These are phyloP conservation scores for Phytopythium oedochilum DNA, from an alignment of 352 stramenopile genomes.

Conservation along the genomic window DNA sequence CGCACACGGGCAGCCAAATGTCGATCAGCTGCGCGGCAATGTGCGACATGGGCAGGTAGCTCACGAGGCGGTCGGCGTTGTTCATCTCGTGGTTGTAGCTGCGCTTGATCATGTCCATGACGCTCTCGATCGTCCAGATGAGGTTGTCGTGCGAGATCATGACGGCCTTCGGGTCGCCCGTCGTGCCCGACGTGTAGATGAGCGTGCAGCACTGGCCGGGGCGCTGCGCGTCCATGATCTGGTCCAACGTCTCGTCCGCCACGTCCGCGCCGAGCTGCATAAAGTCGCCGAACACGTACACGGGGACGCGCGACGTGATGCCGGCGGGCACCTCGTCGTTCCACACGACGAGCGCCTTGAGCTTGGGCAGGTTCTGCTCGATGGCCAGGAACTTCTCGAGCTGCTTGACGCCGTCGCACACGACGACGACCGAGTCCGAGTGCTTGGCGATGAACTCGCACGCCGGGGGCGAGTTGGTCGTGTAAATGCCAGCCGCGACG, in stretches of 20 bases:
- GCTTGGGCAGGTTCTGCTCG: conserved; percentile 76
- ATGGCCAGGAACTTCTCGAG: conserved; percentile 93
- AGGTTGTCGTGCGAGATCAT: conserved; percentile 97
- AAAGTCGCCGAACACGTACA: conserved; percentile 83
- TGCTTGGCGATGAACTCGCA: conserved; percentile 94
- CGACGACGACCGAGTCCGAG: conserved; percentile 89
- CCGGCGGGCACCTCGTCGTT: conserved; percentile 72
- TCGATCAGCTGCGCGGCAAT: conserved; percentile 87
- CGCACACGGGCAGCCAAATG: conserved; percentile 70
- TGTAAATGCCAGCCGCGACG: conserved; percentile 95
- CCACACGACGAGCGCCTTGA: conserved; percentile 95
- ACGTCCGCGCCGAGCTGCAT: conserved; percentile 66
- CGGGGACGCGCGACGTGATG: conserved; percentile 55
- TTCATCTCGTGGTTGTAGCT: conserved; percentile 52
- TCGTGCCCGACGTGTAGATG: conserved; percentile 96
- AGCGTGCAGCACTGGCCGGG: conserved; percentile 87
- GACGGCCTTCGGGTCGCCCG: conserved; percentile 93
- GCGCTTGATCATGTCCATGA: conserved; percentile 56
- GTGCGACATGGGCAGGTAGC: conserved; percentile 89
- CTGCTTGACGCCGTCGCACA: conserved; percentile 91
- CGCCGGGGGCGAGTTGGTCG: conserved; percentile 89
- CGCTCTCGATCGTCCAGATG: conserved; percentile 71
- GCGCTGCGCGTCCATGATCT: conserved; percentile 74
- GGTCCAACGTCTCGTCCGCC: conserved; percentile 53
- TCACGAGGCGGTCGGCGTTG: conserved; percentile 74